phyloP scores from a whole-genome alignment of 257 asterid species.

The Fraxinus americana region DNA sequence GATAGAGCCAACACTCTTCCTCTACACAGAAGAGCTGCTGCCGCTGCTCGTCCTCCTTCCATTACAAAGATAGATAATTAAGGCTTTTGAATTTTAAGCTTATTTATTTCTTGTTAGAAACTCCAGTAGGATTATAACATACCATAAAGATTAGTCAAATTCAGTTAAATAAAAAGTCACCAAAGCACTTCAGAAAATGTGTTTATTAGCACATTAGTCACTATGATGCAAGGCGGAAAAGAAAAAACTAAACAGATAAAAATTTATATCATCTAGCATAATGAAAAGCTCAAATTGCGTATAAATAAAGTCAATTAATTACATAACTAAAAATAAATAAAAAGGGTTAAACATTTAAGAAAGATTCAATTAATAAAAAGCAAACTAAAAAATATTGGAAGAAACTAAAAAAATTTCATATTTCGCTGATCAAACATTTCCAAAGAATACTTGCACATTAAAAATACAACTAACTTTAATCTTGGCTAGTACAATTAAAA shows the following conservation, averaged over 20 bases:
- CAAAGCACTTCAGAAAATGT: background rate
- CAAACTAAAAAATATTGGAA: background rate
- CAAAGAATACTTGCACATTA: background rate
- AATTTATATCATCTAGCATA: background rate
- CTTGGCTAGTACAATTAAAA: background rate
- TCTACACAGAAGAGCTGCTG: constrained; percentile 72
- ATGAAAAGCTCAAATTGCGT: background rate
- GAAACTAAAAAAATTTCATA: background rate
- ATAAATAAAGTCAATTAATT: background rate
- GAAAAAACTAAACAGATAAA: background rate
- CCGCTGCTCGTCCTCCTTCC: constrained; percentile 78
- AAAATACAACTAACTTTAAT: background rate
- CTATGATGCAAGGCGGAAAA: no score
- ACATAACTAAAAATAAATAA: background rate
- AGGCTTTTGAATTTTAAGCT: background rate
- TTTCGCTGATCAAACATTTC: background rate
- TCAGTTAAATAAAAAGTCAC: background rate
- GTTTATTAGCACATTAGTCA: background rate
- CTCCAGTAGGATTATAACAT: background rate
- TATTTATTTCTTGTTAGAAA: background rate
- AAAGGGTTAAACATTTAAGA: background rate
- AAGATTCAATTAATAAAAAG: background rate
- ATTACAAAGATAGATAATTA: constrained; percentile 8
- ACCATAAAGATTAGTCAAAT: background rate
- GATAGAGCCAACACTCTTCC: constrained; percentile 69